Evolutionary conservation across 192 early-diverging fungal genomes (phyloP).

Genomic region (Coemansia sp.): DNA sequence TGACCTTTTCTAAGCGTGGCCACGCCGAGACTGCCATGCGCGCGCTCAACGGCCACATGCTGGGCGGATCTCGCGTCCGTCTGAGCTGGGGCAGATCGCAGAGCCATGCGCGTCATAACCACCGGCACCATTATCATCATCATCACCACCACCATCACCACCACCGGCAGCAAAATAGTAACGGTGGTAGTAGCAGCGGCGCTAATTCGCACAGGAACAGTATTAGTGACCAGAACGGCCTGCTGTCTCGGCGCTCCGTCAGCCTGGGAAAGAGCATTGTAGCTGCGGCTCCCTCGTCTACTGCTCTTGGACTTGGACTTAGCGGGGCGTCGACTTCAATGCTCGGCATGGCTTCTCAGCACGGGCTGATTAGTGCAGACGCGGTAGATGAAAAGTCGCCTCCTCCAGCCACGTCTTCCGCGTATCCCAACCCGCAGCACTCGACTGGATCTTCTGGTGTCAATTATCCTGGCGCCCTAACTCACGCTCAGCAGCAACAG

Average conservation of each 20-base stretch:
- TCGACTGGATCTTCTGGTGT: slow-evolving; percentile 14
- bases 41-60: slow-evolving; percentile 85
- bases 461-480: slow-evolving; percentile 3
- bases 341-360: neutral
- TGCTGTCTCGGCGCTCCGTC: slow-evolving; percentile 41
- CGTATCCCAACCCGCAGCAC: slow-evolving; percentile 19
- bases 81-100: slow-evolving; percentile 73
- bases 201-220: slow-evolving; percentile 45
- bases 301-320: slow-evolving; percentile 36
- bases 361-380: neutral
- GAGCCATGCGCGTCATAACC: slow-evolving; percentile 53
- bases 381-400: slow-evolving; percentile 3
- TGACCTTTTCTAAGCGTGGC: slow-evolving; percentile 81
- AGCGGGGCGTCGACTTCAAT: slow-evolving; percentile 36
- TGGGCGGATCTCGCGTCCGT: slow-evolving; percentile 74
- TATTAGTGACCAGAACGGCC: slow-evolving; percentile 42
- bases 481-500: slow-evolving; percentile 22
- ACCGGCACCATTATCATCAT: slow-evolving; percentile 41
- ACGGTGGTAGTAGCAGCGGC: slow-evolving; percentile 38
- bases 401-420: slow-evolving; percentile 8
- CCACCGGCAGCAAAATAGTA: slow-evolving; percentile 33
- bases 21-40: slow-evolving; percentile 90
- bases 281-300: slow-evolving; percentile 8
- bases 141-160: slow-evolving; percentile 35
- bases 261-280: slow-evolving; percentile 40